Base-by-base conservation (phyloP, 2,329 filamentous ascomycete genomes). In the Phaeosphaeriaceae sp. region DNA sequence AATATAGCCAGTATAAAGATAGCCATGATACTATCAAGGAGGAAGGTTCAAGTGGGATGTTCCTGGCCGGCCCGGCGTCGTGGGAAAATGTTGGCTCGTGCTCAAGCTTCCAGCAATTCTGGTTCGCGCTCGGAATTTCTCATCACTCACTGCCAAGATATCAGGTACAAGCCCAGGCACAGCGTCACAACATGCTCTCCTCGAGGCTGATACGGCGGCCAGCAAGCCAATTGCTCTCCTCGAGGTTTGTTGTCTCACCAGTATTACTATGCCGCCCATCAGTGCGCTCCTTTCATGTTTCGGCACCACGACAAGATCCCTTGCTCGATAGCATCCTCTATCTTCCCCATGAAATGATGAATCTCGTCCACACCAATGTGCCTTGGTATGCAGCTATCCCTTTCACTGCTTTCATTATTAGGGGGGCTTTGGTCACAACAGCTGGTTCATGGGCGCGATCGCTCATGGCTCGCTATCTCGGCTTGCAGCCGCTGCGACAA, bases 361-460 rank as follows among this genome's bases (percentile, higher is more conserved):
- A 79, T 46, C 58, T 72, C 20, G 59, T 91, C 72, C 81, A 85
- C 61, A 77, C 74, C 13, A 72, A 75, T 35, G 71, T 85, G 2
- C 75, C 82, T 46, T 86, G 83, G 83, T 79, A 71, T 6, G 72
- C 75, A 11, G 78, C 80, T 16, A 77, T 86, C 34, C 83, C 83
- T 4, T 67, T 83, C 44, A 76, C 81, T 3, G 83, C 83, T 3
- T 61, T 85, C 33, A 41, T 79, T 13, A 72, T 84, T 2, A 80
- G 83, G 39, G 73, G 68, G 15, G 46, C 73, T 6, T 64, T 84
- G 42, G 75, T 79, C 34, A 68, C 81, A 8, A 80, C 81, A 3
- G 66, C 63, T 3, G 66, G 79, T 33, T 64, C 79, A 34, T 79
- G 75, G 56, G 51, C 73, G 49, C 70, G 78, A 59, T 56, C 66